Conservation (phyloP, 495 filamentous ascomycete species). For the Annulohypoxylon stygium region DNA sequence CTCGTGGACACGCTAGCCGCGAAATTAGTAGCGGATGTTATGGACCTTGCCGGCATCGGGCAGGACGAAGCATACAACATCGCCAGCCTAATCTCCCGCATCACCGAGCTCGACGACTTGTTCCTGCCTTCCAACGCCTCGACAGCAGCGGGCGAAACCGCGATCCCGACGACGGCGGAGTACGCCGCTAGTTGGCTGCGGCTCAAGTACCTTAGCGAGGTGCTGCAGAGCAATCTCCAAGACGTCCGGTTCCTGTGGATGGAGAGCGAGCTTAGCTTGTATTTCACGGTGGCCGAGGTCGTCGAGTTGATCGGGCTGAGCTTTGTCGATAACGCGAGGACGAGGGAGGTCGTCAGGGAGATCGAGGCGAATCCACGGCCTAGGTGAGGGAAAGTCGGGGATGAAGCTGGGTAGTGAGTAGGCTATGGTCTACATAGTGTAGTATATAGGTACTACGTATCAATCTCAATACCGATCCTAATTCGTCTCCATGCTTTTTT, state of each 20-base stretch:
- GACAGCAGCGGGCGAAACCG: conserved; percentile 46
- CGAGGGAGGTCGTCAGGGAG: conserved; percentile 81
- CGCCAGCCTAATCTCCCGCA: conserved; percentile 74
- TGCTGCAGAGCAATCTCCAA: conserved; percentile 87
- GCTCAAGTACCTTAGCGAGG: conserved; percentile 88
- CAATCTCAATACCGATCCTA: not conserved
- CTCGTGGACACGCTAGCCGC: conserved; percentile 82
- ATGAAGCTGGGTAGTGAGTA: not conserved
- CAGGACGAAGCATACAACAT: conserved; percentile 87
- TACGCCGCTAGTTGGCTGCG: conserved; percentile 89
- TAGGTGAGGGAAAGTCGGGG: not conserved
- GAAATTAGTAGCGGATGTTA: conserved; percentile 85
- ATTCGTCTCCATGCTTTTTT: not conserved
- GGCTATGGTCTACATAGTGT: not conserved
- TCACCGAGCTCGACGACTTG: conserved; percentile 79
- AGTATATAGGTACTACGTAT: not conserved
- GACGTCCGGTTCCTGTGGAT: conserved; percentile 92
- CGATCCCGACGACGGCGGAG: conserved; percentile 76
- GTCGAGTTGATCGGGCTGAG: conserved; percentile 87
- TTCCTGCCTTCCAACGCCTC: conserved; percentile 69
- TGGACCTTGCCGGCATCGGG: conserved; percentile 87
- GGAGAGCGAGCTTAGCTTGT: conserved; percentile 84
- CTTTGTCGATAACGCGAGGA: conserved; percentile 88
- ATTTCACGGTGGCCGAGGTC: conserved; percentile 86
- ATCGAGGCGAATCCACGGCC: conserved; percentile 68